Evolutionary conservation across 2,329 filamentous ascomycete genomes (phyloP).

Genomic region (Aspergillus sp.): DNA sequence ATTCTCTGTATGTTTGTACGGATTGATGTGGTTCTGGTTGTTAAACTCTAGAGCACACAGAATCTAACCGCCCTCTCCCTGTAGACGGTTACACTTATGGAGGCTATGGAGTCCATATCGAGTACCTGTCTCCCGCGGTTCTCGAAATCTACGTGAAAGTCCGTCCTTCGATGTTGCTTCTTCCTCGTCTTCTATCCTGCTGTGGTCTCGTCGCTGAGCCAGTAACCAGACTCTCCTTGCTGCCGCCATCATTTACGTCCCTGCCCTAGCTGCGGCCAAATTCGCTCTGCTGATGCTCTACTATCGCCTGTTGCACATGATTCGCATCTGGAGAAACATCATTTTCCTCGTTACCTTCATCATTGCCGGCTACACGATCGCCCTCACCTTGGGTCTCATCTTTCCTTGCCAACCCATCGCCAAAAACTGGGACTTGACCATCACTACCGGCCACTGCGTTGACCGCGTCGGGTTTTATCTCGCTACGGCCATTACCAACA

Average conservation of each 20-base stretch:
- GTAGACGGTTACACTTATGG: slow-evolving; percentile 21
- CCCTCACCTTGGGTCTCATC: slow-evolving; percentile 23
- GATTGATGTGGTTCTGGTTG: too few species aligned
- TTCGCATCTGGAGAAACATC: slow-evolving; percentile 13
- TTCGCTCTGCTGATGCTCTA: slow-evolving; percentile 28
- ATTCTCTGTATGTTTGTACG: slow-evolving; percentile 16
- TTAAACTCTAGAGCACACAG: neutral
- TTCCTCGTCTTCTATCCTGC: too few species aligned
- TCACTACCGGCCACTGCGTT: slow-evolving; percentile 21
- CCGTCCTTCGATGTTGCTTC: too few species aligned
- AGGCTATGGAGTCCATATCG: slow-evolving; percentile 24
- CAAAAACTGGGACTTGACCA: slow-evolving; percentile 22
- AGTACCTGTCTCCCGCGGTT: slow-evolving; percentile 22
- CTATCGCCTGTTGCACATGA: slow-evolving; percentile 21
- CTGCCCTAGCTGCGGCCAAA: slow-evolving; percentile 26
- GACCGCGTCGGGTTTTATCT: slow-evolving; percentile 20
- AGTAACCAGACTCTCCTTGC: slow-evolving; percentile 17
- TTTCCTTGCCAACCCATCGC: slow-evolving; percentile 26
- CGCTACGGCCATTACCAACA: slow-evolving; percentile 26
- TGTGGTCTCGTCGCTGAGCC: neutral
- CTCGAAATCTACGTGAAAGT: slow-evolving; percentile 22
- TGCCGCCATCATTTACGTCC: slow-evolving; percentile 25
- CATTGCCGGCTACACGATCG: slow-evolving; percentile 23
- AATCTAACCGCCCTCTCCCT: neutral
- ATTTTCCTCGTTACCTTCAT: slow-evolving; percentile 20